These are phyloP conservation scores for Kluyveromyces aestuarii DNA, from an alignment of 805 yeast species.

Conservation along the genomic window DNA sequence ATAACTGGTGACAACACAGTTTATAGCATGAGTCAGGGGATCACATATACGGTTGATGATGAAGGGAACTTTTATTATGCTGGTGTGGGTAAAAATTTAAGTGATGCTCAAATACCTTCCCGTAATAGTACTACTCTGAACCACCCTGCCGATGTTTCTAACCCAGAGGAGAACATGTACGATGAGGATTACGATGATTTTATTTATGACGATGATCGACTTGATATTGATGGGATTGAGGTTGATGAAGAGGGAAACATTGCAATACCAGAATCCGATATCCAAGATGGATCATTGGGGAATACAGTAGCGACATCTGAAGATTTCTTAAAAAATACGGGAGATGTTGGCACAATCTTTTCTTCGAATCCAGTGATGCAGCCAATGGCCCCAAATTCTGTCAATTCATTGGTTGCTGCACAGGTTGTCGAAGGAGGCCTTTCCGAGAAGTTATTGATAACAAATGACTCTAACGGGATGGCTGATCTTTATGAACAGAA, in stretches of 20 bases:
- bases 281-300: background rate
- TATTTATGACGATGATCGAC: conserved; percentile 12
- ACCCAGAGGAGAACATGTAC: conserved; percentile 1
- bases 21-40: conserved; percentile 14
- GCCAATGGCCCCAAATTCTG: background rate
- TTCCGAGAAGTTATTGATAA: background rate
- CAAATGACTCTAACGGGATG: conserved; percentile 3
- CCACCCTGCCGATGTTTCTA: background rate
- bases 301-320: background rate
- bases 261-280: conserved; percentile 4
- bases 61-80: conserved; percentile 21
- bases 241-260: conserved; percentile 18
- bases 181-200: conserved; percentile 12
- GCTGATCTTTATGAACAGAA: conserved; percentile 2
- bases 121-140: background rate
- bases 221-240: conserved; percentile 10
- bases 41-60: conserved; percentile 16
- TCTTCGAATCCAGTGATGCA: background rate
- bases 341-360: background rate
- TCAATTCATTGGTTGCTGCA: background rate
- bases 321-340: background rate
- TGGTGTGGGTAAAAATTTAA: conserved; percentile 3
- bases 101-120: background rate
- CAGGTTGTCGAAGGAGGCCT: background rate
- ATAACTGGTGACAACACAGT: conserved; percentile 13